These are phyloP conservation scores for Magnaporthales sp. DNA, from an alignment of 2,329 filamentous ascomycete genomes.

Conservation along the genomic window DNA sequence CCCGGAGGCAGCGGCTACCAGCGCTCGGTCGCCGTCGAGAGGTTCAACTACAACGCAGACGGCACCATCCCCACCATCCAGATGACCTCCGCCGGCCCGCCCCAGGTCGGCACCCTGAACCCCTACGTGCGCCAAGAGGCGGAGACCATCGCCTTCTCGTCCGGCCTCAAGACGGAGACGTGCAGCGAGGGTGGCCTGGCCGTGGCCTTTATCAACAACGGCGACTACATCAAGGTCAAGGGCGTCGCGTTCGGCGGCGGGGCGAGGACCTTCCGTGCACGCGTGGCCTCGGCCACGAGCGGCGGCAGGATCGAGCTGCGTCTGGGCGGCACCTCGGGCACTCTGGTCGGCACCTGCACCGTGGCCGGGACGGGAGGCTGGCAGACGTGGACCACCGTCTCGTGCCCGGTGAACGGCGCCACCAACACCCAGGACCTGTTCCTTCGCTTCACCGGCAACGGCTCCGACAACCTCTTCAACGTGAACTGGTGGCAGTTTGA, in stretches of 20 bases:
- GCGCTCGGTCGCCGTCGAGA: conserved; percentile 18
- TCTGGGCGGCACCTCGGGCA: conserved; percentile 16
- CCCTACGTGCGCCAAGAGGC: conserved; percentile 19
- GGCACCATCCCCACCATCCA: conserved; percentile 19
- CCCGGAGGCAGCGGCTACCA: conserved; percentile 19
- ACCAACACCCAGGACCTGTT: background rate
- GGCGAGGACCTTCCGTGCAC: conserved; percentile 15
- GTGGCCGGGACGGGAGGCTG: conserved; percentile 19
- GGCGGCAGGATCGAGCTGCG: conserved; percentile 20
- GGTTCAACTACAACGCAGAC: conserved; percentile 19
- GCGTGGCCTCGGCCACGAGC: conserved; percentile 16
- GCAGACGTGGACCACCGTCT: conserved; percentile 10
- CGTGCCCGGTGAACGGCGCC: background rate
- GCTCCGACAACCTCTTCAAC: conserved; percentile 1
- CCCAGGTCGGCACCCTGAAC: conserved; percentile 15
- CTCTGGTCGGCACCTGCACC: conserved; percentile 17
- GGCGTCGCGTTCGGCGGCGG: conserved; percentile 19
- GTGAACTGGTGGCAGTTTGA: conserved; percentile 2
- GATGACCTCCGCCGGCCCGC: conserved; percentile 18
- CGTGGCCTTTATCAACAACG: conserved; percentile 18
- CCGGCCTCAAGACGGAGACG: background rate
- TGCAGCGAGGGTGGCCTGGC: conserved; percentile 17
- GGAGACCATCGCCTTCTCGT: conserved; percentile 20
- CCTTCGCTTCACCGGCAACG: background rate
- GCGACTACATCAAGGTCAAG: conserved; percentile 23